Conservation (phyloP, 495 filamentous ascomycete genomes). For the Zalerion maritima region DNA sequence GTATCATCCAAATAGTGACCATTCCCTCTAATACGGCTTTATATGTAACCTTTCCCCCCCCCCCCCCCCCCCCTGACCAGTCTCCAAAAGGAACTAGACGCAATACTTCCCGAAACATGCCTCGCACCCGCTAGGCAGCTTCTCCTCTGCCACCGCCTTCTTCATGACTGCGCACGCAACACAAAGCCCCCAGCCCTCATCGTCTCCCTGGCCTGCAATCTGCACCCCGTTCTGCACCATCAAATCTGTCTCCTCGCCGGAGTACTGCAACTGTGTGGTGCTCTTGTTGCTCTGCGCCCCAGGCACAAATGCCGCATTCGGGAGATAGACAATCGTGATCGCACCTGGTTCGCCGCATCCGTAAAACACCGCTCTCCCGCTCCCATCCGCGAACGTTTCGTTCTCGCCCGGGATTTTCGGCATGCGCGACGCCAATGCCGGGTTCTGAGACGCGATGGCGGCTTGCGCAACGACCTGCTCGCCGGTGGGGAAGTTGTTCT, state of each 20-base stretch:
- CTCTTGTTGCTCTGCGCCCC: constrained; percentile 15
- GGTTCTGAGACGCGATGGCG: constrained; percentile 10
- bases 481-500: constrained; percentile 28
- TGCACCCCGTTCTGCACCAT: constrained; percentile 27
- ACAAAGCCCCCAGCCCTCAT: constrained; percentile 19
- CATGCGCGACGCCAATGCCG: constrained; percentile 16
- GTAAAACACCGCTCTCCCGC: constrained; percentile 28
- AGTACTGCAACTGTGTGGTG: constrained; percentile 23
- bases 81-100: no score
- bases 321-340: constrained; percentile 28
- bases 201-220: constrained; percentile 19
- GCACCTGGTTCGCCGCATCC: constrained; percentile 22
- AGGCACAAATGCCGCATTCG: constrained; percentile 21
- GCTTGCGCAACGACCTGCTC: constrained; percentile 21
- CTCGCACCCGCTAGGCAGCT: constrained; percentile 16
- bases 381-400: constrained; percentile 22
- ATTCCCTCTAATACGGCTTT: no score
- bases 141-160: constrained; percentile 13
- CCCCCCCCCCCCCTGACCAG: no score
- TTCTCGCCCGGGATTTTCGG: constrained; percentile 23
- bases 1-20: no score
- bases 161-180: constrained; percentile 28
- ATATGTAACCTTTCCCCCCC: no score
- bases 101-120: constrained; percentile 28
- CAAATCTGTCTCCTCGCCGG: constrained; percentile 17